A percentile compares a stretch with the other conserved stretches of the same genome.
phyloP scores from a whole-genome alignment of 805 yeast genomes.

The Candida pseudofarinosa region DNA sequence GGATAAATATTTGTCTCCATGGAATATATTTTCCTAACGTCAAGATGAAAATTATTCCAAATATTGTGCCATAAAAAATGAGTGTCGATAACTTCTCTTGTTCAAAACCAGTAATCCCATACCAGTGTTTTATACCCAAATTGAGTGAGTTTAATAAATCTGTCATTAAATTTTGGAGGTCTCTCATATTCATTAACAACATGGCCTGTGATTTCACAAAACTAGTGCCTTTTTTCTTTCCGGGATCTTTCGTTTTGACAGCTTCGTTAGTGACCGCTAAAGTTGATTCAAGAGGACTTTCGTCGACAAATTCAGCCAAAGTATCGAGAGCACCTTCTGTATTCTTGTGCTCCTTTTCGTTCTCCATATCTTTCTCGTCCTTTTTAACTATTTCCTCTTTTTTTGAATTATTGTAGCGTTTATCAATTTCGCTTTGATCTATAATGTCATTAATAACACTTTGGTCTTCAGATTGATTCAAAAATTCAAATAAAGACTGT shows the following conservation, averaged over 20 bases:
- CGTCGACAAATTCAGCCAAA: not conserved
- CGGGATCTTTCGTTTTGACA: not conserved
- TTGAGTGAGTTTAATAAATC: slow-evolving; percentile 49
- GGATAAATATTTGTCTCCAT: slow-evolving; percentile 57
- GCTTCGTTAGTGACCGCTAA: not conserved
- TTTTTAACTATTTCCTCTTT: slow-evolving; percentile 1
- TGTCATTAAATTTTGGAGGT: slow-evolving; percentile 63
- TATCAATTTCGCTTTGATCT: not conserved
- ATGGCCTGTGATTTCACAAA: slow-evolving; percentile 34
- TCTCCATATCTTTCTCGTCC: too few relatives aligned
- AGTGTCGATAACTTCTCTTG: slow-evolving; percentile 67
- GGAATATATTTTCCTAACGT: slow-evolving; percentile 54
- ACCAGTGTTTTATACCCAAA: slow-evolving; percentile 49
- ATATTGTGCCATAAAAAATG: slow-evolving; percentile 38
- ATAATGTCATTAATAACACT: slow-evolving; percentile 32
- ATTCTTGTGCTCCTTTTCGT: not conserved
- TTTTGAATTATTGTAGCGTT: not conserved
- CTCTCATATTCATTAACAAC: slow-evolving; percentile 62
- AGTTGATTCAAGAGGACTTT: slow-evolving; percentile 3
- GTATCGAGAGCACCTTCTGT: not conserved
- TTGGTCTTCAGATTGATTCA: slow-evolving; percentile 25
- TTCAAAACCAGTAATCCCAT: slow-evolving; percentile 63
- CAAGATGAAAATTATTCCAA: slow-evolving; percentile 32
- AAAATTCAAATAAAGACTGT: slow-evolving; percentile 46
- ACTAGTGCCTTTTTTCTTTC: slow-evolving; percentile 13